Percentiles rank a stretch among this genome's conserved stretches.
phyloP scores from a whole-genome alignment of 2,329 filamentous ascomycete genomes.

The Colletotrichum acutatum region DNA sequence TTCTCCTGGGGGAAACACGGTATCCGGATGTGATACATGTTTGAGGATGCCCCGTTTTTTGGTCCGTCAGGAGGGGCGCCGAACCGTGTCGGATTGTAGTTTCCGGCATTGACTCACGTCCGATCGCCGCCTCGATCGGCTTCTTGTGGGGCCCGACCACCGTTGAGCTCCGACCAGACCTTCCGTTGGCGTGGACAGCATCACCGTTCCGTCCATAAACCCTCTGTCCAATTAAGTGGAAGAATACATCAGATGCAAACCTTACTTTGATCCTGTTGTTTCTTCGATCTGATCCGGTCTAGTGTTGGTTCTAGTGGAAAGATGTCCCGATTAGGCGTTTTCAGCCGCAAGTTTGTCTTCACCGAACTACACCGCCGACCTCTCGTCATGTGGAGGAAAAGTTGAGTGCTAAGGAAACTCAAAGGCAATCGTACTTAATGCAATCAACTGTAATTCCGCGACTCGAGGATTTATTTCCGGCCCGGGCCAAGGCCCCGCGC shows the following conservation, averaged over 20 bases:
- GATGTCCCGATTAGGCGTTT: too few relatives aligned
- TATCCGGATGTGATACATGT: too few relatives aligned
- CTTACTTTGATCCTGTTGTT: too few relatives aligned
- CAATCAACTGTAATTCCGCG: background rate
- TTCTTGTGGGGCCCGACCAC: too few relatives aligned
- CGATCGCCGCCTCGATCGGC: too few relatives aligned
- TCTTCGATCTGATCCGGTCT: background rate
- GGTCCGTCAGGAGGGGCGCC: too few relatives aligned
- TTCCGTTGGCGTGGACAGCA: background rate
- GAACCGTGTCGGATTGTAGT: too few relatives aligned
- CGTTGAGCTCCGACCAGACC: background rate
- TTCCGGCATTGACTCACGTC: too few relatives aligned
- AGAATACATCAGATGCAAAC: too few relatives aligned
- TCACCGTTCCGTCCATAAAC: background rate
- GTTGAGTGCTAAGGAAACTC: background rate
- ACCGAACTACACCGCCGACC: background rate
- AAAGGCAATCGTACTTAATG: rapidly evolving
- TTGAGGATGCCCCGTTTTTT: too few relatives aligned
- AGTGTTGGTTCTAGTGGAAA: too few relatives aligned
- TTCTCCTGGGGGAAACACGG: too few relatives aligned
- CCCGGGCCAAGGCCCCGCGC: background rate
- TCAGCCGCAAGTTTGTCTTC: background rate
- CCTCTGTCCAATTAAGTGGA: background rate
- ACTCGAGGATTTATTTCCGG: background rate
- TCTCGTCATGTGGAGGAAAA: background rate